Evolutionary conservation across 1,139 yeast species (phyloP).

Genomic region (Geotrichum klebahnii): DNA sequence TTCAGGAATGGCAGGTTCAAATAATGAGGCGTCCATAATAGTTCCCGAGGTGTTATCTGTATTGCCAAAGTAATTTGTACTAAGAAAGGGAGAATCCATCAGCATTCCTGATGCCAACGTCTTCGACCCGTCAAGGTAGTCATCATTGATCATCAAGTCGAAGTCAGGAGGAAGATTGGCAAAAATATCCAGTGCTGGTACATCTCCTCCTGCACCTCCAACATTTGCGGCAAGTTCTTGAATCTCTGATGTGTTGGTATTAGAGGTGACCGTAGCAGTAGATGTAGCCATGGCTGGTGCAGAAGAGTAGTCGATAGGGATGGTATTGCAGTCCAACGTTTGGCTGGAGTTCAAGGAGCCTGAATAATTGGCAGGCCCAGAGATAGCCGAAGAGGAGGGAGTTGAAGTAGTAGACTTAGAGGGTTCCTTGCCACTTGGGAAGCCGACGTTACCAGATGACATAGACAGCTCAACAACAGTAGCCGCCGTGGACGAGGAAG

Average conservation of each 20-base stretch:
- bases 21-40: not conserved
- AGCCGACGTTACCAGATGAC: not conserved
- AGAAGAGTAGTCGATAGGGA: not conserved
- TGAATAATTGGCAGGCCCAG: not conserved
- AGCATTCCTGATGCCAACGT: slow-evolving; percentile 1
- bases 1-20: not conserved
- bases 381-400: not conserved
- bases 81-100: slow-evolving; percentile 3
- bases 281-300: not conserved
- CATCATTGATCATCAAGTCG: slow-evolving; percentile 6
- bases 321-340: not conserved
- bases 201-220: not conserved
- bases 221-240: not conserved
- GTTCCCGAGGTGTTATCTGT: not conserved
- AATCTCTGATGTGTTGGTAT: not conserved
- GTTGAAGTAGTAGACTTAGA: not conserved
- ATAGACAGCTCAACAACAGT: not conserved
- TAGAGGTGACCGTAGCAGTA: not conserved
- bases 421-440: not conserved
- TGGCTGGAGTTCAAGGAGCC: not conserved
- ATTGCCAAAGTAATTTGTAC: not conserved
- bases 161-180: slow-evolving; percentile 8
- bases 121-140: not conserved
- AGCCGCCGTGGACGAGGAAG: not conserved
- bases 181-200: not conserved